phyloP scores from a whole-genome alignment of 805 yeast species.

The Peterozyma toletana region DNA sequence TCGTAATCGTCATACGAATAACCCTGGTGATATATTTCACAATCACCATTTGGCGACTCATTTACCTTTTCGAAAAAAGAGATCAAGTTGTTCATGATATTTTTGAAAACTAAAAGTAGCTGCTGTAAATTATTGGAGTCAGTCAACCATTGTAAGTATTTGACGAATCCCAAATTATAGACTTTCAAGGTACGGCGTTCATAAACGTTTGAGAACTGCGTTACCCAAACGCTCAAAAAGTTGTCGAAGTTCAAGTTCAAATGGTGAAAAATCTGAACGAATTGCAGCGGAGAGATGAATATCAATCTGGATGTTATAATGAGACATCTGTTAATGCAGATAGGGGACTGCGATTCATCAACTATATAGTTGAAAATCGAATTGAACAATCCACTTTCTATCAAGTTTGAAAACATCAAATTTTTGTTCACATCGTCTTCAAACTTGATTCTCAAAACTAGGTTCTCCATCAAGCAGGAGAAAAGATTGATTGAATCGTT shows the following conservation, averaged over 20 bases:
- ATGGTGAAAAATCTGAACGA: slow-evolving; percentile 23
- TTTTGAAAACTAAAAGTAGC: slow-evolving; percentile 19
- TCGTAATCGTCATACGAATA: slow-evolving; percentile 27
- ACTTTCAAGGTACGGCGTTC: slow-evolving; percentile 71
- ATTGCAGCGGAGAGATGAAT: slow-evolving; percentile 25
- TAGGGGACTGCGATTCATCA: slow-evolving; percentile 36
- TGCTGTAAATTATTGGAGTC: slow-evolving; percentile 13
- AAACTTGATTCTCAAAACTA: slow-evolving; percentile 19
- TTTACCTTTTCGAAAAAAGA: slow-evolving; percentile 67
- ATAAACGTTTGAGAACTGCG: slow-evolving; percentile 41
- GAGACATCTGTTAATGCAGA: slow-evolving; percentile 28
- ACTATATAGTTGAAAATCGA: slow-evolving; percentile 32
- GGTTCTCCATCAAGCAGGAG: slow-evolving; percentile 45
- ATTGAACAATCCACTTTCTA: slow-evolving; percentile 37
- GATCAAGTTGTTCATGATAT: slow-evolving; percentile 20
- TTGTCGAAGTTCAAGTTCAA: slow-evolving; percentile 12
- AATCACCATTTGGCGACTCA: slow-evolving; percentile 53
- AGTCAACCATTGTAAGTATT: slow-evolving; percentile 20
- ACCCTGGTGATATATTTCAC: slow-evolving; percentile 41
- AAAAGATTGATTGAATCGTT: slow-evolving; percentile 62
- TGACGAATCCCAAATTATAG: slow-evolving; percentile 19
- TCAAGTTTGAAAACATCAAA: slow-evolving; percentile 17
- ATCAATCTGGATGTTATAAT: slow-evolving; percentile 30
- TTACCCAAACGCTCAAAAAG: slow-evolving; percentile 17
- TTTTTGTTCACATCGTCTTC: slow-evolving; percentile 12